Evolutionary conservation across 1,284 basidiomycete genomes (phyloP), one percentile per base, ranked within the genome.

Genomic region (Trichosporon faecale): DNA sequence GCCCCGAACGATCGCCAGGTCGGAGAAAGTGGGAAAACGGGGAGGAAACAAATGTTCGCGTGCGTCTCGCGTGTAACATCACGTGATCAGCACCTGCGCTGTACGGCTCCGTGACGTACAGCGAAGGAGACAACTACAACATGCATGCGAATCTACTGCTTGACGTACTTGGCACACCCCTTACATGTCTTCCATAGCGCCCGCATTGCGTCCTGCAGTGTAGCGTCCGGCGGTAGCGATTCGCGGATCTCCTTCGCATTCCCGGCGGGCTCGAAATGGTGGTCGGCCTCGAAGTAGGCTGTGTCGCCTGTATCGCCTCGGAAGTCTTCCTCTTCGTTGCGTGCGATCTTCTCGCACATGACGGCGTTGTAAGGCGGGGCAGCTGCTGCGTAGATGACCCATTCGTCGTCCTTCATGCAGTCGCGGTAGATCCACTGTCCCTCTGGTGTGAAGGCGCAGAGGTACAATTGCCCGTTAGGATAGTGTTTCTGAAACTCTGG

Each of bases 1-100:
- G 49, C 21, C 46, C 9, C 16, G 49, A 52, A 23, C 16, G 49
- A 52, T 25, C 49, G 49, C 21, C 49, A 52, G 8, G 49, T 52
- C 49, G 49, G 49, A 52, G 49, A 52, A 52, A 52, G 49, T 52
- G 49, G 23, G 49, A 52, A 52, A 52, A 52, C 40, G 49, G 18
- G 49, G 21, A 52, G 49, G 49, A 52, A 52, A 52, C 49, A 23
- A 52, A 52, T 52, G 21, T 0, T 52, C 49, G 49, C 49, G 49
- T 52, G 49, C 6, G 9, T 11, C 5, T 52, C 21, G 49, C 49
- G 49, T 52, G 49, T 3, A 4, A 11, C 1, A 25, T 52, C 49
- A 52, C 49, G 49, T 52, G 49, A n/a, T 25, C 7, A 52, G 18
- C 8, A 6, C 11, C 33, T 8, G 33, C 11, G 33, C 7, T 11